Evolutionary conservation across 192 early-diverging fungal genomes (phyloP).

Genomic region (Chytriomyces sp.): DNA sequence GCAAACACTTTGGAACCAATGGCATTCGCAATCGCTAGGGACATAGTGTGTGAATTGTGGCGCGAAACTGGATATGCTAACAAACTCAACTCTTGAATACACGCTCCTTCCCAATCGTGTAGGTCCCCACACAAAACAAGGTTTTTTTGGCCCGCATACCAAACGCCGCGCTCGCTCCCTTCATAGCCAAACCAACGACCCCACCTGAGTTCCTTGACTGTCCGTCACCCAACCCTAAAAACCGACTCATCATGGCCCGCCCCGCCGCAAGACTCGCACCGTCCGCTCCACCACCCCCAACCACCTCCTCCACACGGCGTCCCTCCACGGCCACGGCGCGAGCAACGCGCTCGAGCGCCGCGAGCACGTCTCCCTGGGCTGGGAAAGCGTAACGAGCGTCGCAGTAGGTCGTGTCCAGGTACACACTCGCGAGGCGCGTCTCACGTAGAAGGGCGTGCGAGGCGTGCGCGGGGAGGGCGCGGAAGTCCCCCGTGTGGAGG

Average conservation of each 20-base stretch:
- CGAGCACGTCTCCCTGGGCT: constrained; percentile 69
- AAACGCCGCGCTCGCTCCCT: not conserved
- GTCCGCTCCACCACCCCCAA: constrained; percentile 3
- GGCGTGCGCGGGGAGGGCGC: constrained; percentile 63
- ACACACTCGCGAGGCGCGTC: constrained; percentile 66
- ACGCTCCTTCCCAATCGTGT: constrained; percentile 88
- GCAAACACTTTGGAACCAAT: constrained; percentile 69
- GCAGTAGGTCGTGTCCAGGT: constrained; percentile 92
- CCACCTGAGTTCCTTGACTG: constrained; percentile 26
- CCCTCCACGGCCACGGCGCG: constrained; percentile 24
- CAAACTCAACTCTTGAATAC: constrained; percentile 52
- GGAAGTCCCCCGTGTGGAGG: constrained; percentile 92
- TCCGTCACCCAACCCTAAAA: constrained; percentile 34
- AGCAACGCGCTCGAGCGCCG: constrained; percentile 50
- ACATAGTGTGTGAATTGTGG: not conserved
- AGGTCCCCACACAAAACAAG: constrained; percentile 81
- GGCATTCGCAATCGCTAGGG: constrained; percentile 59
- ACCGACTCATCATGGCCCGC: constrained; percentile 25
- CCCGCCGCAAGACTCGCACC: not conserved
- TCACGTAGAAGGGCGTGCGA: constrained; percentile 55
- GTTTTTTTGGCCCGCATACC: constrained; percentile 27
- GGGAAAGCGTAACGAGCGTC: constrained; percentile 82
- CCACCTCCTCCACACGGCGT: constrained; percentile 34
- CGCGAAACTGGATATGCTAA: not conserved
- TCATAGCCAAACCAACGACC: not conserved